A percentile compares a stretch with the other conserved stretches of the same genome.
Evolutionary conservation across 176 grass and related monocot genomes (phyloP).

Genomic region (Hordeum marinum): DNA sequence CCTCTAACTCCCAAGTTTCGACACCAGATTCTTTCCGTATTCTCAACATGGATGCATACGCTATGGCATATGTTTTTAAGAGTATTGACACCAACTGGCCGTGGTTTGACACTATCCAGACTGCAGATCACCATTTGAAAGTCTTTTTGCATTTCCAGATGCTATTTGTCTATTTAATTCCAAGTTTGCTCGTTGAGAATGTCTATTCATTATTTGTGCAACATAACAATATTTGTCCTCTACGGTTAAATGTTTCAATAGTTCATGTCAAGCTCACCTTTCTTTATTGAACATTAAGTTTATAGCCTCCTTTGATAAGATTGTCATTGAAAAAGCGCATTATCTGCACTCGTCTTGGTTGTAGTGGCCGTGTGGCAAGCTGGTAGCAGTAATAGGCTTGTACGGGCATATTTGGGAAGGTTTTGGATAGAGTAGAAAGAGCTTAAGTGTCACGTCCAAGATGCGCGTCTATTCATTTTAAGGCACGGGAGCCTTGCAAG

Average conservation of each 20-base stretch:
- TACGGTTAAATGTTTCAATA: not conserved
- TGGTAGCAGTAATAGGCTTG: not conserved
- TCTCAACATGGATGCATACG: not conserved
- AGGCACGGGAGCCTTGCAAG: too few relatives aligned
- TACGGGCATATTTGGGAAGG: not conserved
- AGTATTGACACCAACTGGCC: not conserved
- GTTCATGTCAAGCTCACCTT: not conserved
- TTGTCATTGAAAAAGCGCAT: not conserved
- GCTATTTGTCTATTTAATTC: not conserved
- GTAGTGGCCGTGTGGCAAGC: not conserved
- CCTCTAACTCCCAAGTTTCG: not conserved
- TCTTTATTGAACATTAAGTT: not conserved
- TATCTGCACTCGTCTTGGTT: not conserved
- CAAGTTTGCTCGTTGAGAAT: not conserved
- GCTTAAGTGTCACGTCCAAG: not conserved
- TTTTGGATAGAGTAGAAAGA: not conserved
- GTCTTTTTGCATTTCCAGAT: constrained; percentile 9
- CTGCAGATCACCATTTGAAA: not conserved
- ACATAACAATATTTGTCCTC: not conserved
- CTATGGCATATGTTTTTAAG: not conserved
- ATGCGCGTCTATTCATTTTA: too few relatives aligned
- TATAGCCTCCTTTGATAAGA: not conserved
- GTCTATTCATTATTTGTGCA: not conserved
- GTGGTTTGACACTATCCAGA: not conserved
- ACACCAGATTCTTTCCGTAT: not conserved